Evolutionary conservation across 805 yeast genomes (phyloP), one percentile per base, ranked within the genome.

Genomic region (Saturnispora gosingensis): DNA sequence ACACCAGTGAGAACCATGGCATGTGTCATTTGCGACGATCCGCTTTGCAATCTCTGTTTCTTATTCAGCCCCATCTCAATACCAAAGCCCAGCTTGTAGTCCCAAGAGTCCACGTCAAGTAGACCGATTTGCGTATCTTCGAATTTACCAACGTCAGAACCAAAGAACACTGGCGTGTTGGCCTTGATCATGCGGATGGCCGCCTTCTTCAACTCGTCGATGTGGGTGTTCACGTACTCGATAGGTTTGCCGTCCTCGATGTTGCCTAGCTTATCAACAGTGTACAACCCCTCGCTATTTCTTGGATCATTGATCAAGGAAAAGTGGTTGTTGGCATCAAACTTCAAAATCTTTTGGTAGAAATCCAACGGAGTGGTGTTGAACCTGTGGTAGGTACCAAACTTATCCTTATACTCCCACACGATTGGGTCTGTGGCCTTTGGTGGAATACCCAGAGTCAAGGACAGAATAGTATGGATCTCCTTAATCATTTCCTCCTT

Each of bases 1-100:
- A 86, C 93, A 42, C 86, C 95, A 20, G 88, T 82, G 56, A 88
- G 75, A 7, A 82, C 80, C 96, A 88, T 88, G 32, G 96, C 96
- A 62, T 88, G 96, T 15, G 95, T 88, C 93, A 88, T 86, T 58
- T 79, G 74, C 24, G 90, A 83, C 5, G 71, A 67, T 10, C 69
- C 70, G 11, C 69, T 54, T 53, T 64, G 49, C 30, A 67, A 55
- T 40, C 71, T 59, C 53, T 66, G 69, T 32, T 61, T 62, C 52
- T 74, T 73, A 35, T 67, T 60, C 25, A 67, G 43, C 43, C 65
- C 64, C 55, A 67, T 58, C 28, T 52, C 60, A 11, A 66, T 61
- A 13, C 74, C 67, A 73, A 81, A 74, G 48, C 82, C 80, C 46
- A 81, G 68, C 54, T 77, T 71, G 67, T 82, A 85, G 62, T 84